Conservation (phyloP, 192 early-diverging fungal genomes). For the Mycoemilia scoparia region DNA sequence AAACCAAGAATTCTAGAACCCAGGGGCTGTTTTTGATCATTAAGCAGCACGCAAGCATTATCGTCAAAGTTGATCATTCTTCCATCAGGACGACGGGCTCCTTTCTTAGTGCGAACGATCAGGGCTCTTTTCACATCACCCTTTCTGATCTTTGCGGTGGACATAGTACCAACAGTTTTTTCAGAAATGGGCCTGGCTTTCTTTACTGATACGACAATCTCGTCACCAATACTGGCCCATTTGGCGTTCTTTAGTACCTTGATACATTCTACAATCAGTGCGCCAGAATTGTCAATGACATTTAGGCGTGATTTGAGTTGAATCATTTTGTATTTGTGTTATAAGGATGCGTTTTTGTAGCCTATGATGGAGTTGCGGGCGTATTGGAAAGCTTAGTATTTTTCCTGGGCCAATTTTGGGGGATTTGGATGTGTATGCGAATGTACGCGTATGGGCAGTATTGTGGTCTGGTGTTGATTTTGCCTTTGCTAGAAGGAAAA, state of each 20-base stretch:
- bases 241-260: slow-evolving; percentile 67
- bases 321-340: slow-evolving; percentile 34
- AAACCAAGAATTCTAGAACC: slow-evolving; percentile 86
- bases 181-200: slow-evolving; percentile 63
- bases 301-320: slow-evolving; percentile 62
- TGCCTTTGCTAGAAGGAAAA: no score
- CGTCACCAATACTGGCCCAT: slow-evolving; percentile 62
- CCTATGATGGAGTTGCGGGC: no score
- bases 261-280: slow-evolving; percentile 85
- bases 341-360: no score
- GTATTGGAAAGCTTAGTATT: no score
- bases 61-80: slow-evolving; percentile 88
- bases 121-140: slow-evolving; percentile 85
- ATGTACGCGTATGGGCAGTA: no score
- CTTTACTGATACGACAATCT: slow-evolving; percentile 91
- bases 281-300: slow-evolving; percentile 97
- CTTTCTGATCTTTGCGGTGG: slow-evolving; percentile 64
- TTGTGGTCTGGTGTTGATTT: no score
- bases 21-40: slow-evolving; percentile 82
- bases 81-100: slow-evolving; percentile 76
- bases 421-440: no score
- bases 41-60: slow-evolving; percentile 89
- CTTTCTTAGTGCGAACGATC: slow-evolving; percentile 78
- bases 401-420: no score
- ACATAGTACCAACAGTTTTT: slow-evolving; percentile 26